Evolutionary conservation across 495 filamentous ascomycete genomes (phyloP).

Genomic region (Pseudoneurospora amorphoporcata): DNA sequence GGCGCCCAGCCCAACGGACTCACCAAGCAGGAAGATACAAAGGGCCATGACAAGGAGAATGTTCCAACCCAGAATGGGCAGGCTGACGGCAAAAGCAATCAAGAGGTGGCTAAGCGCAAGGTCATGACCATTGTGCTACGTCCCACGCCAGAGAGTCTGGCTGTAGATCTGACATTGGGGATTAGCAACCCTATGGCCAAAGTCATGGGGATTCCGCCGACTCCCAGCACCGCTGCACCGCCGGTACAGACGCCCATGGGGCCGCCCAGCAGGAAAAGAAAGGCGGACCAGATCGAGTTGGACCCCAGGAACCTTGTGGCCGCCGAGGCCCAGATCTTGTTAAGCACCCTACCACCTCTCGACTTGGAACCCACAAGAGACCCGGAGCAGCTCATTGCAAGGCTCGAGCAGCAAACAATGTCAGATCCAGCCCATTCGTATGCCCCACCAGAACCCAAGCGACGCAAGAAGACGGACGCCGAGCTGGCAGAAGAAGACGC

Average conservation of each 20-base stretch:
- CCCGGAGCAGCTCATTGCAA: conserved; percentile 52
- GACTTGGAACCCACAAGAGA: conserved; percentile 63
- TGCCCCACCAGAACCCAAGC: conserved; percentile 71
- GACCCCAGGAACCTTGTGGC: conserved; percentile 59
- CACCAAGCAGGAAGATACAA: conserved; percentile 22
- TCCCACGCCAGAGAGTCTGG: conserved; percentile 64
- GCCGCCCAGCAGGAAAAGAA: conserved; percentile 59
- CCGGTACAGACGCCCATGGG: conserved; percentile 26
- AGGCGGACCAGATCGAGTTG: conserved; percentile 57
- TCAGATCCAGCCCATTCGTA: conserved; percentile 65
- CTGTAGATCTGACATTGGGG: conserved; percentile 65
- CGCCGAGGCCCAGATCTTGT: conserved; percentile 61
- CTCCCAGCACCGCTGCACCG: conserved; percentile 33
- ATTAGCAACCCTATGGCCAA: conserved; percentile 57
- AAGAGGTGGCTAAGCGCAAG: conserved; percentile 42
- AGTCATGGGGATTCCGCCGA: conserved; percentile 40
- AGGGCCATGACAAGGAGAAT: conserved; percentile 33
- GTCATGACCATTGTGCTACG: conserved; percentile 74
- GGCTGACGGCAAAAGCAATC: conserved; percentile 36
- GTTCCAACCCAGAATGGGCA: conserved; percentile 39
- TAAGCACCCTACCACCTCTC: conserved; percentile 61
- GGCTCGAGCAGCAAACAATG: conserved; percentile 50
- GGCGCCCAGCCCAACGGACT: conserved; percentile 12
- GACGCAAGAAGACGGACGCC: conserved; percentile 84
- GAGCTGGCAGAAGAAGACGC: conserved; percentile 93